phyloP scores from a whole-genome alignment of 805 yeast genomes.

The Teunomyces stri region DNA sequence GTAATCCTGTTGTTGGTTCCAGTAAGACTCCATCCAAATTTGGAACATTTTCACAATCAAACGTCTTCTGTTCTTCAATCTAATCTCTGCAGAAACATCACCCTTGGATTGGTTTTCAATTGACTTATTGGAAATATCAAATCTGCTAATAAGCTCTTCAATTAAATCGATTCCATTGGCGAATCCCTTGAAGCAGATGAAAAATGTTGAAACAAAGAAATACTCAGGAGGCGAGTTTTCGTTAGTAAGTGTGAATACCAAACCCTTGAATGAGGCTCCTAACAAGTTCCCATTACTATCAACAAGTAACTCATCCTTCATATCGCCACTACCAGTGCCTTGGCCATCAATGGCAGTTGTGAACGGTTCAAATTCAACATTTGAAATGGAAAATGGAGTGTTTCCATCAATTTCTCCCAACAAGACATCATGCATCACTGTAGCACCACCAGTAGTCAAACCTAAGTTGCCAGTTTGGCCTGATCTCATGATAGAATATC shows the following conservation, averaged over 20 bases:
- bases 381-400: slow-evolving; percentile 32
- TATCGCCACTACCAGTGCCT: slow-evolving; percentile 7
- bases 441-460: slow-evolving; percentile 48
- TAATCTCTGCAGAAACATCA: slow-evolving; percentile 28
- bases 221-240: slow-evolving; percentile 63
- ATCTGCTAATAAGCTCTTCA: slow-evolving; percentile 64
- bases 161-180: slow-evolving; percentile 64
- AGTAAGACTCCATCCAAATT: slow-evolving; percentile 87
- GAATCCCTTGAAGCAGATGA: slow-evolving; percentile 73
- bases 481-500: slow-evolving; percentile 51
- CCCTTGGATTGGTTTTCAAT: slow-evolving; percentile 8
- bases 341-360: slow-evolving; percentile 18
- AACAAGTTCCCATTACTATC: slow-evolving; percentile 52
- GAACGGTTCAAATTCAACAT: slow-evolving; percentile 35
- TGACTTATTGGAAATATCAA: slow-evolving; percentile 47
- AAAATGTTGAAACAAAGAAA: slow-evolving; percentile 69
- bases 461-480: slow-evolving; percentile 51
- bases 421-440: slow-evolving; percentile 37
- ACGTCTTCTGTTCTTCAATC: slow-evolving; percentile 58
- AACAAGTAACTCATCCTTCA: slow-evolving; percentile 48
- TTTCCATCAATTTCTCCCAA: slow-evolving; percentile 24
- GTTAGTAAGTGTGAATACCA: slow-evolving; percentile 64
- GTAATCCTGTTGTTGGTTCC: slow-evolving; percentile 68
- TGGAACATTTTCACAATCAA: slow-evolving; percentile 68
- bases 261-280: slow-evolving; percentile 71